Evolutionary conservation across 345 rosid genomes (phyloP).

Genomic region (Clausena lansium): DNA sequence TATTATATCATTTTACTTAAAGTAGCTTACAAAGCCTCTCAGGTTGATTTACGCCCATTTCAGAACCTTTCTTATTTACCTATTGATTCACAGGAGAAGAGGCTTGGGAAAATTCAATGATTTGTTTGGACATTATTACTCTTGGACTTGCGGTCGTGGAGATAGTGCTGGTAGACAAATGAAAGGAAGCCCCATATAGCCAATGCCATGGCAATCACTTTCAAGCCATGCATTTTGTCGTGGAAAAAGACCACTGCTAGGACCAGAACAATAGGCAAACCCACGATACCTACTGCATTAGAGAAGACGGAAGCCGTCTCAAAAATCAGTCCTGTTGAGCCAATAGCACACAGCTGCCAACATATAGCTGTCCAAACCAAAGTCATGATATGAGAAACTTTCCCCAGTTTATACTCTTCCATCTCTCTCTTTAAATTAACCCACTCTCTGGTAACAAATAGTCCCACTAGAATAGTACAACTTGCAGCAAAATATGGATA

Average conservation of each 20-base stretch:
- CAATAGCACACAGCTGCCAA: constrained; percentile 38
- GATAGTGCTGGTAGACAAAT: constrained; percentile 38
- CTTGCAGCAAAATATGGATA: constrained; percentile 35
- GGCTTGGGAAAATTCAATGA: background rate
- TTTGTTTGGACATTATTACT: background rate
- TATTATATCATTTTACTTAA: background rate
- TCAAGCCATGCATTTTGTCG: constrained; percentile 66
- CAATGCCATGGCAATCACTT: constrained; percentile 59
- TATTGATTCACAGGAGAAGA: background rate
- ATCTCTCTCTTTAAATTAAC: constrained; percentile 34
- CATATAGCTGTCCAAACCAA: constrained; percentile 35
- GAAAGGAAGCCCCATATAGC: constrained; percentile 69
- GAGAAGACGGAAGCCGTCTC: constrained; percentile 64
- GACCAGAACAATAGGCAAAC: constrained; percentile 60
- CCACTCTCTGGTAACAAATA: constrained; percentile 59
- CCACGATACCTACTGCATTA: constrained; percentile 36
- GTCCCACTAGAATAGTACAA: constrained; percentile 35
- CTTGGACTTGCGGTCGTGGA: constrained; percentile 19
- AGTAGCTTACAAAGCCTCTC: background rate
- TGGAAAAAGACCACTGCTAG: constrained; percentile 59
- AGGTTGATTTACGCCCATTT: background rate
- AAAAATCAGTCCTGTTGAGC: constrained; percentile 46
- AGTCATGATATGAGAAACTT: constrained; percentile 36
- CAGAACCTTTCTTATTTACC: background rate
- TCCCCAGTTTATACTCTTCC: constrained; percentile 45